Evolutionary conservation across 2,329 filamentous ascomycete genomes (phyloP).

Genomic region (Xylariaceae sp.): DNA sequence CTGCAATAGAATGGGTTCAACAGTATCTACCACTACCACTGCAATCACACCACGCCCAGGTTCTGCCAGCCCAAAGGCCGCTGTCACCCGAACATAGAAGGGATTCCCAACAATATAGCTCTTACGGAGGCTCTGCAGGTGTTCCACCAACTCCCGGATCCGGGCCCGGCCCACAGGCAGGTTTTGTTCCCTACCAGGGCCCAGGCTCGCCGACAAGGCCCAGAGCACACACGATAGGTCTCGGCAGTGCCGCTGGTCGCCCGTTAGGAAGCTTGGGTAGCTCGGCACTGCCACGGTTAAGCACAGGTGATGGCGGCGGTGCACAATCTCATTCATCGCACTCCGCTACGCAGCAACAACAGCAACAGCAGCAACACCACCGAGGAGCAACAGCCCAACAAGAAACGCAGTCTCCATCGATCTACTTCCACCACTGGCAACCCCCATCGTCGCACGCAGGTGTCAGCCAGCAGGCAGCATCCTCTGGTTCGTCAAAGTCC

Average conservation of each 20-base stretch:
- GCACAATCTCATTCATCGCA: slow-evolving; percentile 40
- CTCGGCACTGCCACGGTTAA: slow-evolving; percentile 43
- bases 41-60: slow-evolving; percentile 48
- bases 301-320: slow-evolving; percentile 41
- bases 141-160: slow-evolving; percentile 44
- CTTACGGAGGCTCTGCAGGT: slow-evolving; percentile 40
- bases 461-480: slow-evolving; percentile 65
- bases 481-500: slow-evolving; percentile 66
- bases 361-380: slow-evolving; percentile 29
- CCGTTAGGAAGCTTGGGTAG: slow-evolving; percentile 35
- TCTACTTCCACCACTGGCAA: slow-evolving; percentile 93
- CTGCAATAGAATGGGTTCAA: slow-evolving; percentile 64
- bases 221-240: slow-evolving; percentile 48
- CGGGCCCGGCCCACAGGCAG: slow-evolving; percentile 36
- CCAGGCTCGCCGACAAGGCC: slow-evolving; percentile 48
- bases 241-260: slow-evolving; percentile 37
- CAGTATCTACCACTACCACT: slow-evolving; percentile 53
- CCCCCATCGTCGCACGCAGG: slow-evolving; percentile 65
- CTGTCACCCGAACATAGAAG: slow-evolving; percentile 53
- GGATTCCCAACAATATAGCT: slow-evolving; percentile 45
- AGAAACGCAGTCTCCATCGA: slow-evolving; percentile 64
- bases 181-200: slow-evolving; percentile 41
- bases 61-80: slow-evolving; percentile 47
- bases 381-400: slow-evolving; percentile 54
- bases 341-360: slow-evolving; percentile 40